These are phyloP conservation scores for Rhipidocladum racemiflorum DNA, from an alignment of 176 grass and related monocot species.

Conservation along the genomic window DNA sequence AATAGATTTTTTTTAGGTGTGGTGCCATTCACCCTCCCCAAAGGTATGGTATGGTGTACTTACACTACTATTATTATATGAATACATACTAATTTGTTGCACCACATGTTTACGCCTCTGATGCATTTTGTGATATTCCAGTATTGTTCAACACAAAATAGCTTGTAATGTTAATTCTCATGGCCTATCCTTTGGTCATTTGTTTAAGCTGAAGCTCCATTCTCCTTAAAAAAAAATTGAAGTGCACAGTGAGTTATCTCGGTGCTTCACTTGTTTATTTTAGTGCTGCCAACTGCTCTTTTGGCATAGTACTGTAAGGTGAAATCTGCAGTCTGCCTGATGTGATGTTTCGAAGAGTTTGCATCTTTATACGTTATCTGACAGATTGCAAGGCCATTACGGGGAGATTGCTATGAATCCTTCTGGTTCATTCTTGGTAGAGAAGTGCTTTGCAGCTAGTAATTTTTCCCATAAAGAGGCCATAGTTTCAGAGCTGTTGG, in stretches of 20 bases:
- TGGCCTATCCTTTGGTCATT: neutral
- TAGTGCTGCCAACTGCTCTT: neutral
- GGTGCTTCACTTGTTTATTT: neutral
- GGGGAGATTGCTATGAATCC: too few relatives aligned
- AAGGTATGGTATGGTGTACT: neutral
- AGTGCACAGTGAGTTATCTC: slow-evolving; percentile 12
- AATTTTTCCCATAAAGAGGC: too few relatives aligned
- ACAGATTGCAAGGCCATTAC: slow-evolving; percentile 72
- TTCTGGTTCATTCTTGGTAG: too few relatives aligned
- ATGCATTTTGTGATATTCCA: too few relatives aligned
- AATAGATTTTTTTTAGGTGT: neutral
- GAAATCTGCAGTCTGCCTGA: neutral
- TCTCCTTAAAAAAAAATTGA: neutral
- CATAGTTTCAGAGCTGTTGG: too few relatives aligned
- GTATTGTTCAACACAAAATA: too few relatives aligned
- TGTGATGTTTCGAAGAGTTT: slow-evolving; percentile 3
- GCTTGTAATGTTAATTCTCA: too few relatives aligned
- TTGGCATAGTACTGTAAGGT: neutral
- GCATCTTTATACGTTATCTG: slow-evolving; percentile 5
- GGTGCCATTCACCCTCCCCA: neutral
- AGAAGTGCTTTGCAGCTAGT: too few relatives aligned
- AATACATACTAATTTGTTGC: too few relatives aligned
- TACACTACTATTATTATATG: too few relatives aligned
- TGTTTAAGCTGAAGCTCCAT: neutral
- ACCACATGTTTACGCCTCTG: too few relatives aligned